These are phyloP conservation scores for Actinidia polygama DNA, from an alignment of 179 eudicot genomes.

Conservation along the genomic window DNA sequence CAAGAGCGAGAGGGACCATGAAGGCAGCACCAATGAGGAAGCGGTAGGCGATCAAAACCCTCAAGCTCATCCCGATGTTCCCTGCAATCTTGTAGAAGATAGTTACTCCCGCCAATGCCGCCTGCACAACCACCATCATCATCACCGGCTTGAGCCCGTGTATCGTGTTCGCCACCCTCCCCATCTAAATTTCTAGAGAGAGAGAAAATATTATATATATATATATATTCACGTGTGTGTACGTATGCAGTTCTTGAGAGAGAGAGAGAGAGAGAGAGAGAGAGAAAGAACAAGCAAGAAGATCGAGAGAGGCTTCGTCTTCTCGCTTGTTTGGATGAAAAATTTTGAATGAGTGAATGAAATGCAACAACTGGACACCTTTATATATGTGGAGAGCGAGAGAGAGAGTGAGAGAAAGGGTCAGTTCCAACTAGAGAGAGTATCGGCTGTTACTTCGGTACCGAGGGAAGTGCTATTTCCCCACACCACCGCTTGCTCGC, in stretches of 20 bases:
- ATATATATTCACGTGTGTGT: not conserved
- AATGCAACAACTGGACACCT: not conserved
- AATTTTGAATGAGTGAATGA: not conserved
- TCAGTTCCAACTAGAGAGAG: not conserved
- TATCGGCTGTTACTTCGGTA: not conserved
- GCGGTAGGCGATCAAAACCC: conserved; percentile 52
- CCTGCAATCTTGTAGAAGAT: conserved; percentile 56
- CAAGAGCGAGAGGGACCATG: conserved; percentile 44
- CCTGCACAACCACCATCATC: conserved; percentile 55
- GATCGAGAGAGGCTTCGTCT: conserved; percentile 5
- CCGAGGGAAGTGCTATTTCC: not conserved
- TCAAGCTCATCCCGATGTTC: conserved; percentile 46
- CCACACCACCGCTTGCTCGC: conserved; percentile 4
- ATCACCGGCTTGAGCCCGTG: conserved; percentile 46
- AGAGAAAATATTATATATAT: not conserved
- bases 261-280: too few species aligned
- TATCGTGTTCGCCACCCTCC: conserved; percentile 21
- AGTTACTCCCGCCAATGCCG: conserved; percentile 45
- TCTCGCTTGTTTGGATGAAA: conserved; percentile 8
- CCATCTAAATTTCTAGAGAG: conserved; percentile 13
- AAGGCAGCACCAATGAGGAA: conserved; percentile 48
- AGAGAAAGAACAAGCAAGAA: conserved; percentile 13
- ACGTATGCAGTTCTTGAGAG: not conserved
- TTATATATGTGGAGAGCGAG: not conserved
- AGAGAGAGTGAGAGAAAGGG: not conserved